Conservation (phyloP, 2,329 filamentous ascomycete genomes). For the Paraphaeosphaeria minitans region DNA sequence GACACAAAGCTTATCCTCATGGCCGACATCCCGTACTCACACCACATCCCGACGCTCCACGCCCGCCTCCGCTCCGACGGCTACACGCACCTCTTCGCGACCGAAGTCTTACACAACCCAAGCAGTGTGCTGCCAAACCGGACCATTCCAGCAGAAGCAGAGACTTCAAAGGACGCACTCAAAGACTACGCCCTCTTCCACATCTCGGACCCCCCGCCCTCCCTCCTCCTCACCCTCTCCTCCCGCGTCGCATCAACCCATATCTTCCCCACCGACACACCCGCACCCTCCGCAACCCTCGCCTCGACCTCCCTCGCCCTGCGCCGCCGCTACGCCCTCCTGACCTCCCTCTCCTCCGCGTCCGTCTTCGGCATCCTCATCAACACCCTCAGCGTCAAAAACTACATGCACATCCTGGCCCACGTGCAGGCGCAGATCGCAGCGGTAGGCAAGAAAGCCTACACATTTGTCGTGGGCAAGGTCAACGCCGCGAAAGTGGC, state of each 20-base stretch:
- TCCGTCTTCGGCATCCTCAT: slow-evolving; percentile 92
- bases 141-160: slow-evolving; percentile 61
- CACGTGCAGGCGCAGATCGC: slow-evolving; percentile 75
- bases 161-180: slow-evolving; percentile 56
- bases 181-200: slow-evolving; percentile 79
- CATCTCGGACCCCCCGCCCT: slow-evolving; percentile 77
- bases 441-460: slow-evolving; percentile 87
- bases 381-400: slow-evolving; percentile 90
- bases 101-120: slow-evolving; percentile 77
- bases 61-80: slow-evolving; percentile 62
- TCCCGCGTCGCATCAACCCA: slow-evolving; percentile 79
- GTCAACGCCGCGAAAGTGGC: slow-evolving; percentile 94
- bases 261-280: slow-evolving; percentile 69
- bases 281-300: slow-evolving; percentile 47
- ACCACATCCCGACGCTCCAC: slow-evolving; percentile 69
- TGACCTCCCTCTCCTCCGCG: slow-evolving; percentile 78
- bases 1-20: slow-evolving; percentile 74
- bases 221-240: slow-evolving; percentile 84
- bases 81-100: slow-evolving; percentile 73
- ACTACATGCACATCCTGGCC: slow-evolving; percentile 82
- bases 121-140: slow-evolving; percentile 84
- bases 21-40: slow-evolving; percentile 86
- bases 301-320: slow-evolving; percentile 64
- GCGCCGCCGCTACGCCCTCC: slow-evolving; percentile 83
- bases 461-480: slow-evolving; percentile 95